Percentiles rank a stretch among this genome's conserved stretches.
Conservation (phyloP, 2,329 filamentous ascomycete genomes). For the Fusarium equiseti region DNA sequence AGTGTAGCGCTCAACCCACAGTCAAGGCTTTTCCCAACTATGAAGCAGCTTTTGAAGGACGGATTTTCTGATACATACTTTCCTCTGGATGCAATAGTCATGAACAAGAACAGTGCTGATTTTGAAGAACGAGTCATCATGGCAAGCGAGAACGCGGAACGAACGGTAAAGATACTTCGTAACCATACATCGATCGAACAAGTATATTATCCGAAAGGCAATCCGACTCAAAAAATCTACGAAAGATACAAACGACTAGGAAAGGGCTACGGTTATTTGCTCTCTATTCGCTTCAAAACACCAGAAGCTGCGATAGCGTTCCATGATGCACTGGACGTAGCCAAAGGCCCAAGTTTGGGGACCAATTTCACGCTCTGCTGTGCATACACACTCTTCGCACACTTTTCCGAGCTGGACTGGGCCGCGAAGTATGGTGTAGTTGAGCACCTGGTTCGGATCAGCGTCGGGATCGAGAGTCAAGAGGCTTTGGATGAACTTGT, state of each 20-base stretch:
- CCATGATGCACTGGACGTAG: constrained; percentile 61
- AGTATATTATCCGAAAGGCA: constrained; percentile 59
- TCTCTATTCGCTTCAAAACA: constrained; percentile 62
- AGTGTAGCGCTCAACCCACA: constrained; percentile 59
- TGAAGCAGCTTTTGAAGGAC: constrained; percentile 45
- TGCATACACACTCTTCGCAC: constrained; percentile 57
- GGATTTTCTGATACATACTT: constrained; percentile 44
- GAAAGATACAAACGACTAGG: constrained; percentile 50
- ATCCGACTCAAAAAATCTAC: constrained; percentile 51
- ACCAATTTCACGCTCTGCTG: constrained; percentile 61
- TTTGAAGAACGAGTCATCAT: constrained; percentile 53
- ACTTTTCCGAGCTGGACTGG: constrained; percentile 54
- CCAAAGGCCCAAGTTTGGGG: constrained; percentile 64
- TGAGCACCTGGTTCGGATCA: constrained; percentile 58
- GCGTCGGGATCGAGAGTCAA: constrained; percentile 58
- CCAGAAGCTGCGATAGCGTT: constrained; percentile 56
- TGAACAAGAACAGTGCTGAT: constrained; percentile 56
- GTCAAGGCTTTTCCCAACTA: constrained; percentile 50
- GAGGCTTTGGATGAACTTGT: constrained; percentile 46
- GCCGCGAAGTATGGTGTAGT: constrained; percentile 55
- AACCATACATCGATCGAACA: constrained; percentile 37
- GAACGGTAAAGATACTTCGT: constrained; percentile 45
- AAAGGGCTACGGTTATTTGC: constrained; percentile 64
- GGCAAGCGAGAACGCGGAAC: constrained; percentile 46
- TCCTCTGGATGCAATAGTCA: constrained; percentile 43